These are phyloP conservation scores for Hemerocallis citrina DNA, from an alignment of 106 monocot genomes.

Conservation along the genomic window DNA sequence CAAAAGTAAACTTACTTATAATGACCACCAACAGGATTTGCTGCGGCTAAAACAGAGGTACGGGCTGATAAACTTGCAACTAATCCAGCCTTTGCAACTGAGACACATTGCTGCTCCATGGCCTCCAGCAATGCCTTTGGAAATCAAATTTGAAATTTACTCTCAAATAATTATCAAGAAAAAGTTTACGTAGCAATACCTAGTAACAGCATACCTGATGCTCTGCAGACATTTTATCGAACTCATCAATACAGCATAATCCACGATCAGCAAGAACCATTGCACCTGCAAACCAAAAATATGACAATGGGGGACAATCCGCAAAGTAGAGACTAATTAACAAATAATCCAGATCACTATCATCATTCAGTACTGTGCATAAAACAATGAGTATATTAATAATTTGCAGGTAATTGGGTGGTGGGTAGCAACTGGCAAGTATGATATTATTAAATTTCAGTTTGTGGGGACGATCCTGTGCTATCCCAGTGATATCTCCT, in stretches of 20 bases:
- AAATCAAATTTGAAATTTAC: slow-evolving; percentile 9
- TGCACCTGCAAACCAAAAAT: slow-evolving; percentile 65
- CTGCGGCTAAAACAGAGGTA: slow-evolving; percentile 89
- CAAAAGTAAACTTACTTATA: slow-evolving; percentile 53
- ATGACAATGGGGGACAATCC: too few relatives aligned
- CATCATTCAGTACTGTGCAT: too few relatives aligned
- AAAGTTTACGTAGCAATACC: background rate
- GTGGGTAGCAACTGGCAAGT: too few relatives aligned
- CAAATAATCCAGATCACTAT: too few relatives aligned
- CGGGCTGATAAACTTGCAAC: slow-evolving; percentile 97
- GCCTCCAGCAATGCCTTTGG: slow-evolving; percentile 82
- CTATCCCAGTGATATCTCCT: too few relatives aligned
- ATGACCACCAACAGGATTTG: slow-evolving; percentile 98
- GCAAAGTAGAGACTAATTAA: too few relatives aligned
- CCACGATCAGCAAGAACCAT: slow-evolving; percentile 99
- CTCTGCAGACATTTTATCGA: slow-evolving; percentile 98
- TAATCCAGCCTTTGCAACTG: slow-evolving; percentile 96
- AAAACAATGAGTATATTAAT: too few relatives aligned
- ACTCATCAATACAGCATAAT: slow-evolving; percentile 97
- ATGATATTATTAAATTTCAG: too few relatives aligned
- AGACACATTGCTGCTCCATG: slow-evolving; percentile 99
- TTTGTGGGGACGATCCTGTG: too few relatives aligned
- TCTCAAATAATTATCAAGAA: background rate
- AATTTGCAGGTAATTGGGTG: too few relatives aligned
- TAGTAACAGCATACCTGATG: slow-evolving; percentile 58